Evolutionary conservation across 2,329 filamentous ascomycete genomes (phyloP), one percentile per base, ranked within the genome.

Genomic region (Cercospora zeina): DNA sequence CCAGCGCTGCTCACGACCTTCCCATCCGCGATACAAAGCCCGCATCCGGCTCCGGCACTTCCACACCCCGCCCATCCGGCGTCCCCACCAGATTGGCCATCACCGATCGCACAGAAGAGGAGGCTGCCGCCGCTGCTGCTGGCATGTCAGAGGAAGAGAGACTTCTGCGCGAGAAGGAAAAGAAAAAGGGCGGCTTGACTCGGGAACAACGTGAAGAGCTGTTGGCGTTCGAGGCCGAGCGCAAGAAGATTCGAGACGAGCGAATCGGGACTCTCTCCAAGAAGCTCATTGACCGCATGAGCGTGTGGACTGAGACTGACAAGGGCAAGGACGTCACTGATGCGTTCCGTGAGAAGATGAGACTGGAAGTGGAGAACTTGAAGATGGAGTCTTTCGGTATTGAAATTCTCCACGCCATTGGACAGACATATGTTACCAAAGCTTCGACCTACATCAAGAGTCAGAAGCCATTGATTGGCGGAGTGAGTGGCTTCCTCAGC

Each of bases 311-410:
- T 5, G 95, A 99, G 81, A 97, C 93, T 3, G 95, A 97, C 79
- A 96, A 95, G 80, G 86, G 89, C 50, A 65, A 78, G 13, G 92
- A 96, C 70, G 91, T 97, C 63, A 97, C 93, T 34, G 81, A 80
- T 62, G 90, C 95, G 0, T 99, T 97, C 81, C 88, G 93, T 75
- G 91, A 93, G 75, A 97, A 99, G 85, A 97, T 90, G 69, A 86
- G 88, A 42, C 86, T 97, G 42, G 95, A 99, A 79, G 91, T 96
- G 27, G 95, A 99, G 80, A 96, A 97, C 74, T 82, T 99, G 70
- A 99, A 97, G 83, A 99, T 99, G 91, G 95, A 99, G 79, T 96
- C 90, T 0, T 99, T 99, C 71, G 95, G 95, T 56, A 83, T 99
- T 45, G 95, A 99, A 70, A 97, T 97, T 69, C 82, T 97, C 54